A percentile compares a stretch with the other conserved stretches of the same genome.
phyloP scores from a whole-genome alignment of 2,329 filamentous ascomycete species.

The Alternaria metachromatica region DNA sequence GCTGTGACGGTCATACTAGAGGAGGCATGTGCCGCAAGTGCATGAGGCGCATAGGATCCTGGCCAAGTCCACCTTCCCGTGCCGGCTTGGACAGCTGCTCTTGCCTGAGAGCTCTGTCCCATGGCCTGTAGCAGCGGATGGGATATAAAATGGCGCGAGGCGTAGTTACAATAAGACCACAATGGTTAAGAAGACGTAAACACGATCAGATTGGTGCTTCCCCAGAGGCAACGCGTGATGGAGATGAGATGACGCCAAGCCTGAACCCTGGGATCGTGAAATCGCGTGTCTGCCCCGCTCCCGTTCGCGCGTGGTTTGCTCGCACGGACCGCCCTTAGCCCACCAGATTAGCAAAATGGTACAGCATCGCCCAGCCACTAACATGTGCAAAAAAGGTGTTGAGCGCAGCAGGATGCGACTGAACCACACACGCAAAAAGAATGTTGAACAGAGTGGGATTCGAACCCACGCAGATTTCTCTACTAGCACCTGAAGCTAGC shows the following conservation, averaged over 20 bases:
- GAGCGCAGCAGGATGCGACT: slow-evolving; percentile 45
- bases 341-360: not conserved
- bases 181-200: not conserved
- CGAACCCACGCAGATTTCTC: slow-evolving; percentile 45
- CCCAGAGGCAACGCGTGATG: not conserved
- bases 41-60: slow-evolving; percentile 17
- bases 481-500: slow-evolving; percentile 50
- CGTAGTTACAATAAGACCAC: not conserved
- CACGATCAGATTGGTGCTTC: not conserved
- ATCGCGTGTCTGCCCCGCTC: slow-evolving; percentile 2
- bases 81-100: not conserved
- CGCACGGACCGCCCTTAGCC: not conserved
- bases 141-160: too few species aligned
- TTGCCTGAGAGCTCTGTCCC: not conserved
- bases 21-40: slow-evolving; percentile 19
- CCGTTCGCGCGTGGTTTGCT: not conserved
- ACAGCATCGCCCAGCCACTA: not conserved
- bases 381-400: slow-evolving; percentile 22
- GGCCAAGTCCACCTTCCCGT: slow-evolving; percentile 23
- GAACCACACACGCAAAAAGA: not conserved
- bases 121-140: not conserved
- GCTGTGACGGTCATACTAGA: slow-evolving; percentile 10
- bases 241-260: not conserved
- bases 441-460: slow-evolving; percentile 48
- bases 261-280: not conserved